phyloP scores from a whole-genome alignment of 2,329 filamentous ascomycete species.

The Scedosporium apiospermum region DNA sequence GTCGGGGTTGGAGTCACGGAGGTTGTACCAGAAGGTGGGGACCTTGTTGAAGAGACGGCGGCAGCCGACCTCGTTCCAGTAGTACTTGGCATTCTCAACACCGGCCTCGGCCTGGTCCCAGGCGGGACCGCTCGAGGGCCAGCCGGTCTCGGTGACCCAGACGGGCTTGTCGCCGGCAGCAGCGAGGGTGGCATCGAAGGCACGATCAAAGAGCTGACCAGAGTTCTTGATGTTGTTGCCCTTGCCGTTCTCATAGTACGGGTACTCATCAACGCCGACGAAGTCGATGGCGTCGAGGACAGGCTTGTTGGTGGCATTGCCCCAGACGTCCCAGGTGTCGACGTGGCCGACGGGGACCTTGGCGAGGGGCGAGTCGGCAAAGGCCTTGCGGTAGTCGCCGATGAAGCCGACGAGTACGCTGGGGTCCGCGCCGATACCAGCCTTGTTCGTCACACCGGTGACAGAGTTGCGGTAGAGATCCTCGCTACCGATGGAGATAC shows the following conservation, averaged over 20 bases:
- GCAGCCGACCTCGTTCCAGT: conserved; percentile 74
- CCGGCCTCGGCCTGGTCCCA: conserved; percentile 54
- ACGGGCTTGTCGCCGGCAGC: conserved; percentile 59
- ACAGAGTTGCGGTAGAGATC: conserved; percentile 74
- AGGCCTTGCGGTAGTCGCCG: conserved; percentile 51
- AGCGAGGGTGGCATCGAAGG: conserved; percentile 50
- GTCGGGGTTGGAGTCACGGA: conserved; percentile 54
- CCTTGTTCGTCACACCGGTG: conserved; percentile 54
- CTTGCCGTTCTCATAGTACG: conserved; percentile 67
- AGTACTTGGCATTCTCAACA: conserved; percentile 60
- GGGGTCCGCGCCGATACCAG: conserved; percentile 54
- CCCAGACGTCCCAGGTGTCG: conserved; percentile 79
- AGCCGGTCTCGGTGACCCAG: conserved; percentile 89
- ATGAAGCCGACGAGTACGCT: conserved; percentile 60
- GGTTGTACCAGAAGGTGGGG: conserved; percentile 69
- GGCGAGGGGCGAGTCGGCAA: conserved; percentile 52
- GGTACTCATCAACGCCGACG: conserved; percentile 79
- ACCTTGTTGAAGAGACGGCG: conserved; percentile 47
- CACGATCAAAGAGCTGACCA: conserved; percentile 57
- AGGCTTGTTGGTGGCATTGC: conserved; percentile 60
- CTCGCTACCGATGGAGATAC: conserved; percentile 80
- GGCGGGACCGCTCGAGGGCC: conserved; percentile 62
- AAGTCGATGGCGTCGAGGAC: conserved; percentile 66
- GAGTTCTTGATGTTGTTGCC: conserved; percentile 56
- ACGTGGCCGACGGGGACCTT: conserved; percentile 68